Conservation (phyloP, 208 protist species). For the Porcisia deanei region DNA sequence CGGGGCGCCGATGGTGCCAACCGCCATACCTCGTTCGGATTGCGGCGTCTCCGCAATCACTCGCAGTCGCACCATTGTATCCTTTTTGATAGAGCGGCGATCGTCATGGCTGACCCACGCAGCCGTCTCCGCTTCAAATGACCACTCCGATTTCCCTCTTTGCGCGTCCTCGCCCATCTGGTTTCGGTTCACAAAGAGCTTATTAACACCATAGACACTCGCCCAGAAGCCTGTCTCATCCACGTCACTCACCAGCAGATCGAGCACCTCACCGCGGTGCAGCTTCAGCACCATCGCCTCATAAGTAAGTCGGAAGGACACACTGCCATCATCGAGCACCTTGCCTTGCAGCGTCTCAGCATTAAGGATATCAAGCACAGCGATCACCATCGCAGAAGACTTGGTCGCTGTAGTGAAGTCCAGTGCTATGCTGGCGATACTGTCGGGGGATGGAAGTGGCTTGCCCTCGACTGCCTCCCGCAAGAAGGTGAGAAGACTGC, state of each 20-base stretch:
- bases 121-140: slow-evolving; percentile 64
- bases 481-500: slow-evolving; percentile 65
- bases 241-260: slow-evolving; percentile 68
- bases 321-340: slow-evolving; percentile 79
- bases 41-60: slow-evolving; percentile 84
- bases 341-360: slow-evolving; percentile 69
- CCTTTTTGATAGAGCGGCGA: slow-evolving; percentile 56
- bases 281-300: slow-evolving; percentile 84
- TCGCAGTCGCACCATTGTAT: slow-evolving; percentile 74
- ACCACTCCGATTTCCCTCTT: slow-evolving; percentile 39
- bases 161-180: slow-evolving; percentile 54
- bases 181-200: slow-evolving; percentile 74
- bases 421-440: slow-evolving; percentile 26
- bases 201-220: slow-evolving; percentile 70
- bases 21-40: slow-evolving; percentile 63
- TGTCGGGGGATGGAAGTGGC: slow-evolving; percentile 59
- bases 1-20: slow-evolving; percentile 70
- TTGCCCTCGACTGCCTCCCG: slow-evolving; percentile 76
- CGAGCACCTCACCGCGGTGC: slow-evolving; percentile 83
- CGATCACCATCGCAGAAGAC: slow-evolving; percentile 77
- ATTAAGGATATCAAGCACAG: slow-evolving; percentile 81
- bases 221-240: slow-evolving; percentile 78
- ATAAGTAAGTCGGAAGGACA: slow-evolving; percentile 78
- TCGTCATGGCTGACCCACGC: slow-evolving; percentile 70
- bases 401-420: slow-evolving; percentile 46